A percentile compares a stretch with the other conserved stretches of the same genome.
These are phyloP conservation scores for Rhizoclosmatium globosum DNA, from an alignment of 192 early-diverging fungal species.

Conservation along the genomic window DNA sequence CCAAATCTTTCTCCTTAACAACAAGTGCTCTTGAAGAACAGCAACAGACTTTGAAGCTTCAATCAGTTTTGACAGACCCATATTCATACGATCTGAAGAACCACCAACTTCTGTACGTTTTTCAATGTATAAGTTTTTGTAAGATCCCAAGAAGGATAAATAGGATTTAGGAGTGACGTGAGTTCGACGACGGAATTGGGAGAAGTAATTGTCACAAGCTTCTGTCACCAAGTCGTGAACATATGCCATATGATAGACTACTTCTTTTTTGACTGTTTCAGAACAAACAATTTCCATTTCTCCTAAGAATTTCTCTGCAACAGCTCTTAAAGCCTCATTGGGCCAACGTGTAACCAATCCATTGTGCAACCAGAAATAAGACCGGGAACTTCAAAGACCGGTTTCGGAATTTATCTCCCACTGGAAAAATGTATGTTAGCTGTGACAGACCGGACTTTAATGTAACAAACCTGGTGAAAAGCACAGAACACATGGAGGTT, in stretches of 20 bases:
- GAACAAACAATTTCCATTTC: conserved; percentile 66
- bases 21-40: conserved; percentile 69
- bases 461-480: conserved; percentile 72
- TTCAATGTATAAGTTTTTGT: conserved; percentile 58
- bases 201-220: conserved; percentile 69
- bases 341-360: conserved; percentile 75
- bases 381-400: conserved; percentile 71
- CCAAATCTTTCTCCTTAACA: conserved; percentile 70
- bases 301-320: conserved; percentile 66
- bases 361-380: conserved; percentile 69
- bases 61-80: conserved; percentile 68
- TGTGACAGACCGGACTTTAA: conserved; percentile 67
- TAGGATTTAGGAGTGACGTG: conserved; percentile 74
- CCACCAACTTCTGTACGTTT: conserved; percentile 65
- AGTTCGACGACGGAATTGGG: conserved; percentile 66
- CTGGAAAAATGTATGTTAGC: conserved; percentile 66
- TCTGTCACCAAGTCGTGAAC: conserved; percentile 70
- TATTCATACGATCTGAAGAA: conserved; percentile 71
- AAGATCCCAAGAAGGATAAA: conserved; percentile 66
- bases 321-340: conserved; percentile 61
- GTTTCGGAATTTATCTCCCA: conserved; percentile 73
- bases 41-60: conserved; percentile 71
- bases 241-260: conserved; percentile 69
- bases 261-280: conserved; percentile 65
- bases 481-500: conserved; percentile 73